Evolutionary conservation across 2,329 filamentous ascomycete species (phyloP), one percentile per base, ranked within the genome.

Genomic region (Diaporthe sp.): DNA sequence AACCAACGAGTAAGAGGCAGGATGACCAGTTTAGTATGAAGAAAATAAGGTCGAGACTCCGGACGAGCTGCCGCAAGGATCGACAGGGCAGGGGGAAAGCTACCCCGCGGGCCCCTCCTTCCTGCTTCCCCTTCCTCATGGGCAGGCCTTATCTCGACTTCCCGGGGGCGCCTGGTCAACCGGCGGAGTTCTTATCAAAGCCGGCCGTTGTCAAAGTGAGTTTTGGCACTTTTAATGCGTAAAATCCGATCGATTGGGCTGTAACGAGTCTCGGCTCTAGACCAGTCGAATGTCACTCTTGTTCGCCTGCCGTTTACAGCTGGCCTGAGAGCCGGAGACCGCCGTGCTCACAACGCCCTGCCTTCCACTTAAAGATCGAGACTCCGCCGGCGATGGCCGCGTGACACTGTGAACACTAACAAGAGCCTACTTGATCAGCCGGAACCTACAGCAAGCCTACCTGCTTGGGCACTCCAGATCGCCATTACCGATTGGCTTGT

Each of bases 31-130:
- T 20, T 51, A 25, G 28, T 39, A 28, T 31, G 49, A 28, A 70
- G 34, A 55, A 28, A 22, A 22, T 6, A 37, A 70, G 25, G 39
- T 31, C 39, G 47, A 25, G 42, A 37, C n/a, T 31, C 57, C 31
- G 58, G 57, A 31, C 49, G 47, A n/a, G 47, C 71, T 65, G 71
- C 58, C 71, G 58, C 58, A 39, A 39, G 49, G 65, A 51, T 63
- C 58, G 58, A 73, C 39, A 47, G 37, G 47, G 31, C 12, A 57
- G 51, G 47, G 44, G 44, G 9, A 55, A 20, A 13, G 37, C 47
- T 60, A 65, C 71, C 71, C 71, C 71, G 71, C 71, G 71, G 49
- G 20, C 58, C 71, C 65, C 65, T 70, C 65, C 65, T 70, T 47
- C 34, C 13, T 22, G 17, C 28, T 20, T 10, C 57, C 31, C 15